Conservation (phyloP, 176 grass and related monocot genomes). For the Ananas comosus region DNA sequence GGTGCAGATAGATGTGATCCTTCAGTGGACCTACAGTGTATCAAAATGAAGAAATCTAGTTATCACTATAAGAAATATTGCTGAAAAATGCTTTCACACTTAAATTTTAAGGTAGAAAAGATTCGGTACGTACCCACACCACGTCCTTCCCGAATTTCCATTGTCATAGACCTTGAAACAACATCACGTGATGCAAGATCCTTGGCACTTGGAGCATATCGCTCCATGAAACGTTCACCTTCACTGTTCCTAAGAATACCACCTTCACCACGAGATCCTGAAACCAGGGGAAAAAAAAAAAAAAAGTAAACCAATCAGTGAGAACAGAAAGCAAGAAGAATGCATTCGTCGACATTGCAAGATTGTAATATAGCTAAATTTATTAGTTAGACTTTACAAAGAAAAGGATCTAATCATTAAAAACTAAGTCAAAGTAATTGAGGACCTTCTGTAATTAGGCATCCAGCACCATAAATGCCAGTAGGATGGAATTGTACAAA, state of each 20-base stretch:
- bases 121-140: constrained; percentile 43
- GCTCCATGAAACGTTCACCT: constrained; percentile 85
- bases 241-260: constrained; percentile 83
- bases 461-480: constrained; percentile 81
- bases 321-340: too few relatives aligned
- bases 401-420: not conserved
- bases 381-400: constrained; percentile 15
- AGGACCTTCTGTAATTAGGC: constrained; percentile 81
- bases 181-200: constrained; percentile 80
- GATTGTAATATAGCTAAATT: not conserved
- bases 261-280: constrained; percentile 85
- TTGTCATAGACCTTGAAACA: constrained; percentile 77
- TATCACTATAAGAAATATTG: not conserved
- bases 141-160: constrained; percentile 75
- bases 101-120: not conserved
- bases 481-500: constrained; percentile 95
- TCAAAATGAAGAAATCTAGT: not conserved
- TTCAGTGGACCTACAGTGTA: constrained; percentile 59
- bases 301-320: not conserved
- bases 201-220: constrained; percentile 65
- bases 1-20: constrained; percentile 87
- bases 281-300: not conserved
- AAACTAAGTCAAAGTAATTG: constrained; percentile 1
- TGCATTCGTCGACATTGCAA: too few relatives aligned
- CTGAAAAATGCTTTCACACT: constrained; percentile 7